A percentile compares a stretch with the other conserved stretches of the same genome.
These are phyloP conservation scores for Paraurostyla sp. DNA, from an alignment of 73 alveolate genomes.

Conservation along the genomic window DNA sequence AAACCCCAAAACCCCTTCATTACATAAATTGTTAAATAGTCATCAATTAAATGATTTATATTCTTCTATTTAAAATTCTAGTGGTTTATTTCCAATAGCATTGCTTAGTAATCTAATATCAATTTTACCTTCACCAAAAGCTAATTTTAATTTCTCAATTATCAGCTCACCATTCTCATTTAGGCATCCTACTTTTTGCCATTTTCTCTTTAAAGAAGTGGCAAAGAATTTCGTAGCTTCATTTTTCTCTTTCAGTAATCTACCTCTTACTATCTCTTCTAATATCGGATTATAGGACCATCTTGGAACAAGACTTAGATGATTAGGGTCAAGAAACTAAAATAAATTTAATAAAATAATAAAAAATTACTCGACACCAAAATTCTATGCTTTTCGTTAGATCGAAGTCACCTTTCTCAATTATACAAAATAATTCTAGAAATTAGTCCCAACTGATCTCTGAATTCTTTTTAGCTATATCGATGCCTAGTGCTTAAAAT, in stretches of 20 bases:
- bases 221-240: slow-evolving; percentile 55
- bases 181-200: slow-evolving; percentile 9
- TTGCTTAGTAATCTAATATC: slow-evolving; percentile 19
- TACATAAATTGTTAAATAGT: too few relatives aligned
- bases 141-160: slow-evolving; percentile 2
- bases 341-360: background rate
- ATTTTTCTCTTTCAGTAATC: background rate
- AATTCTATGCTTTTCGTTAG: background rate
- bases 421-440: slow-evolving; percentile 4
- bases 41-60: too few relatives aligned
- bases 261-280: slow-evolving; percentile 51
- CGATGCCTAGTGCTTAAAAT: slow-evolving; percentile 47
- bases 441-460: slow-evolving; percentile 35
- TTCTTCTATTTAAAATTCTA: slow-evolving; percentile 20
- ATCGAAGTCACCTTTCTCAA: slow-evolving; percentile 14
- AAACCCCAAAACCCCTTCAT: too few relatives aligned
- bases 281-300: slow-evolving; percentile 15
- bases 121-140: background rate
- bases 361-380: slow-evolving; percentile 27
- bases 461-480: slow-evolving; percentile 38
- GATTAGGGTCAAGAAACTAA: slow-evolving; percentile 46
- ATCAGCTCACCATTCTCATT: slow-evolving; percentile 22
- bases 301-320: slow-evolving; percentile 32
- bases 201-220: background rate
- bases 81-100: slow-evolving; percentile 33